Evolutionary conservation across 495 filamentous ascomycete species (phyloP).

Genomic region (Collariella sp.): DNA sequence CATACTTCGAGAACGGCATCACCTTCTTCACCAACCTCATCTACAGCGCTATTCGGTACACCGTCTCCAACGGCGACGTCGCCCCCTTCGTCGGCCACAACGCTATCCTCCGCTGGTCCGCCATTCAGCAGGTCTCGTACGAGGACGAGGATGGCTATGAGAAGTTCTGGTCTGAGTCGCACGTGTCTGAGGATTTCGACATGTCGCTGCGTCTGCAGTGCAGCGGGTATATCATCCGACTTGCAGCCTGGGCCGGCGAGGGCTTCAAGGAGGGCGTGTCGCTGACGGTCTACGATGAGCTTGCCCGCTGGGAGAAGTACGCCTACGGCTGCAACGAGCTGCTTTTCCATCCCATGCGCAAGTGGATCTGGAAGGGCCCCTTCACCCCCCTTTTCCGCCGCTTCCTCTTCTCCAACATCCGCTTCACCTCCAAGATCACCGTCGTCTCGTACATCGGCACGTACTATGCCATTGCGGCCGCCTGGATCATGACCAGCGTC

Average conservation of each 20-base stretch:
- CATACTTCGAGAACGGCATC: conserved; percentile 67
- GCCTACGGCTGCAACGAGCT: conserved; percentile 83
- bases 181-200: conserved; percentile 79
- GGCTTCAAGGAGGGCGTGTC: conserved; percentile 83
- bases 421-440: conserved; percentile 69
- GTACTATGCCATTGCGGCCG: conserved; percentile 73
- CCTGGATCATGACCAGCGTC: conserved; percentile 66
- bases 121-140: conserved; percentile 69
- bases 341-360: conserved; percentile 64
- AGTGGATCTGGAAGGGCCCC: conserved; percentile 54
- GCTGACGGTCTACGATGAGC: conserved; percentile 75
- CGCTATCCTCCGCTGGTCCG: conserved; percentile 69
- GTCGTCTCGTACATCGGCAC: conserved; percentile 81
- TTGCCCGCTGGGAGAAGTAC: conserved; percentile 80
- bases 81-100: conserved; percentile 77
- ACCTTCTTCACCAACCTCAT: conserved; percentile 82
- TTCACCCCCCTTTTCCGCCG: conserved; percentile 67
- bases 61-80: conserved; percentile 74
- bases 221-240: conserved; percentile 62
- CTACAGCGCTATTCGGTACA: conserved; percentile 69
- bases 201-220: conserved; percentile 75
- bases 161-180: conserved; percentile 78
- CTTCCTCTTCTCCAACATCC: conserved; percentile 65
- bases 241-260: conserved; percentile 63
- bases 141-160: conserved; percentile 57